Conservation (phyloP, 2,329 filamentous ascomycete genomes). For the Colletotrichum paranaense region DNA sequence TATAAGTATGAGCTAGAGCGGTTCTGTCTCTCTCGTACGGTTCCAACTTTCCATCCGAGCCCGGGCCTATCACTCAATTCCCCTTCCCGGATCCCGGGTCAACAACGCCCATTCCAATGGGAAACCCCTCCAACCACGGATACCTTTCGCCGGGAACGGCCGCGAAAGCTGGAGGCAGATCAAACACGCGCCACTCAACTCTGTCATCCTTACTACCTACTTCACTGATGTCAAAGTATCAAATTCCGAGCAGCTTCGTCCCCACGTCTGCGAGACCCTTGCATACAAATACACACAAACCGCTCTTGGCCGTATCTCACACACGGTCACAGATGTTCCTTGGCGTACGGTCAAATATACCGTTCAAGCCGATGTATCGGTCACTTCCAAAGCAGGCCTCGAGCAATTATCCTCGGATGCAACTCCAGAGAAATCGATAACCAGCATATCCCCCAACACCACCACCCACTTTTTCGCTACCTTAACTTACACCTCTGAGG, state of each 20-base stretch:
- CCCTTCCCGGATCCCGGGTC: background rate
- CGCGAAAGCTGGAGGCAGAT: background rate
- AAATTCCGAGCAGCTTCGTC: background rate
- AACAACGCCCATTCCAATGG: constrained; percentile 8
- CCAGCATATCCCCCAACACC: background rate
- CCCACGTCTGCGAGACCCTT: background rate
- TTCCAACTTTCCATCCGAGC: background rate
- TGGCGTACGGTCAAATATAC: background rate
- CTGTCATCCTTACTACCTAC: background rate
- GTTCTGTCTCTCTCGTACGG: background rate
- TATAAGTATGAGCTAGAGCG: background rate
- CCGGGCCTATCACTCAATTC: background rate
- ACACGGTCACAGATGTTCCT: background rate
- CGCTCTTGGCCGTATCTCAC: background rate
- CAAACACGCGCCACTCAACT: background rate
- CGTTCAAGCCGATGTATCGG: background rate
- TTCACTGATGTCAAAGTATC: background rate
- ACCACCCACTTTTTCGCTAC: background rate
- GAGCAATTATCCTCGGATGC: background rate
- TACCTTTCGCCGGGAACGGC: constrained; percentile 1
- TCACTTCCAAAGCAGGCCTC: background rate
- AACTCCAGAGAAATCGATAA: background rate
- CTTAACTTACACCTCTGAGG: too few relatives aligned
- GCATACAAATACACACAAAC: background rate
- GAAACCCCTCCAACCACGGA: background rate